These are phyloP conservation scores for Boletus fagicola DNA, from an alignment of 768 basidiomycete species.

Conservation along the genomic window DNA sequence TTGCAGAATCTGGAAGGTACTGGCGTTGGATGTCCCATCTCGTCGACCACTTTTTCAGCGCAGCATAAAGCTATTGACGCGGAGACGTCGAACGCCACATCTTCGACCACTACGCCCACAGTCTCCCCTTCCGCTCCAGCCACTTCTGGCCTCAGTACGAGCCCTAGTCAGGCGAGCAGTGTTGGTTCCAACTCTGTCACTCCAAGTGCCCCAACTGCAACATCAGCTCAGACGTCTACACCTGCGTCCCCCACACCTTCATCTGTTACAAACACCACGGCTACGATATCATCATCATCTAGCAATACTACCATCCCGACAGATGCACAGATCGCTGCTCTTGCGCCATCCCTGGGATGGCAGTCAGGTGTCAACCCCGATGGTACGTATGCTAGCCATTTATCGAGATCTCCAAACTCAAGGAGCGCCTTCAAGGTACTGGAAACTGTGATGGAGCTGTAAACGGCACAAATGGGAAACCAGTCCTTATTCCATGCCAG, in stretches of 20 bases:
- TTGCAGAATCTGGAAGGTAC: constrained; percentile 73
- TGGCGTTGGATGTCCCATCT: constrained; percentile 66
- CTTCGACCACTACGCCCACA: not conserved
- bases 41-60: constrained; percentile 58
- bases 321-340: constrained; percentile 34
- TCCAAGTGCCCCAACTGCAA: not conserved
- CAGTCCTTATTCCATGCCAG: constrained; percentile 35
- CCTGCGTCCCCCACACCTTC: not conserved
- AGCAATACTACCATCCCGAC: constrained; percentile 16
- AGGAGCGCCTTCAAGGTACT: constrained; percentile 22
- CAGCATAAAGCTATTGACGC: constrained; percentile 29
- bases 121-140: not conserved
- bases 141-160: not conserved
- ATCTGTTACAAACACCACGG: constrained; percentile 2
- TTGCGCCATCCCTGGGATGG: constrained; percentile 60
- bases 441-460: constrained; percentile 40
- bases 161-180: not conserved
- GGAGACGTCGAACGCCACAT: constrained; percentile 2
- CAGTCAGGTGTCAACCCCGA: constrained; percentile 57
- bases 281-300: not conserved
- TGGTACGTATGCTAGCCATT: constrained; percentile 35
- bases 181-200: not conserved
- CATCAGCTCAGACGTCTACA: not conserved
- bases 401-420: not conserved
- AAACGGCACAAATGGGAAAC: constrained; percentile 31